Conservation (phyloP, 192 early-diverging fungal genomes). For the Rhizoclosmatium globosum region DNA sequence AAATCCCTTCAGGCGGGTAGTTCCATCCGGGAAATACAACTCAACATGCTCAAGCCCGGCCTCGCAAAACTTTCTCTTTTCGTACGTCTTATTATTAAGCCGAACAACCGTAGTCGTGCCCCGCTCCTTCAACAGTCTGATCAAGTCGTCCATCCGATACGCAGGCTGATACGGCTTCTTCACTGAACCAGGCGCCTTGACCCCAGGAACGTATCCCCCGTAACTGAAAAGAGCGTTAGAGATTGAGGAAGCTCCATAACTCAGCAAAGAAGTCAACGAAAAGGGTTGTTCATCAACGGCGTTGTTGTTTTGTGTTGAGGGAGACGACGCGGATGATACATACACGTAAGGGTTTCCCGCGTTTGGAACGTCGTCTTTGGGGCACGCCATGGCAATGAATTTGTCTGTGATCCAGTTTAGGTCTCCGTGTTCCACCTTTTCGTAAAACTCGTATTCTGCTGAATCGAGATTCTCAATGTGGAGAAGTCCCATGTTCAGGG, state of each 20-base stretch:
- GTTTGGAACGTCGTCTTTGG: slow-evolving; percentile 58
- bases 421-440: slow-evolving; percentile 74
- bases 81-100: slow-evolving; percentile 73
- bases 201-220: not conserved
- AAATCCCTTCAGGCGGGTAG: slow-evolving; percentile 71
- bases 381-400: slow-evolving; percentile 75
- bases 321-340: slow-evolving; percentile 9
- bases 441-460: slow-evolving; percentile 78
- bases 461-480: slow-evolving; percentile 66
- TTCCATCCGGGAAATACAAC: slow-evolving; percentile 76
- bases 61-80: slow-evolving; percentile 59
- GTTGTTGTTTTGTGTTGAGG: not conserved
- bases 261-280: not conserved
- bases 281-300: not conserved
- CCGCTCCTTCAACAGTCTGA: slow-evolving; percentile 60
- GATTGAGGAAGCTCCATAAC: not conserved
- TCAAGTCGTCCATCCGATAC: slow-evolving; percentile 59
- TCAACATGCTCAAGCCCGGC: slow-evolving; percentile 73
- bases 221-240: not conserved
- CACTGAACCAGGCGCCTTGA: slow-evolving; percentile 5
- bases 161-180: slow-evolving; percentile 45
- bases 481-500: slow-evolving; percentile 64
- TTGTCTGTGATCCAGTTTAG: slow-evolving; percentile 78
- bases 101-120: slow-evolving; percentile 64
- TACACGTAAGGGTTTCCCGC: not conserved